phyloP scores from a whole-genome alignment of 2,329 filamentous ascomycete genomes.

The Pseudogymnoascus sp. region DNA sequence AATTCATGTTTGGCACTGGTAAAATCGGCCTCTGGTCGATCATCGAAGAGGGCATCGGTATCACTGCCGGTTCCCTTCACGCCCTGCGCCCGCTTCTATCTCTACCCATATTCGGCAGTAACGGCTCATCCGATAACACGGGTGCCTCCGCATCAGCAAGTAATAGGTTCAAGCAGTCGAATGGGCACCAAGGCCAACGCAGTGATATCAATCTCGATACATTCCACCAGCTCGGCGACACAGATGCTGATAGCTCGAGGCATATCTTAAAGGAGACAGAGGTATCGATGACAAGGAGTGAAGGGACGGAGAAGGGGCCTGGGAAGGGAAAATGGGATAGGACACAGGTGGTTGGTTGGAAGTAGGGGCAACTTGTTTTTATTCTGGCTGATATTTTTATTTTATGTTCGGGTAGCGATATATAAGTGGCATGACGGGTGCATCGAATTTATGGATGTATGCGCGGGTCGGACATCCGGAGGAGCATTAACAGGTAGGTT shows the following conservation, averaged over 20 bases:
- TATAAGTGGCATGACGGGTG: background rate
- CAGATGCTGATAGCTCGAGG: constrained; percentile 29
- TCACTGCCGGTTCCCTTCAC: constrained; percentile 40
- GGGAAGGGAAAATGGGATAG: constrained; percentile 20
- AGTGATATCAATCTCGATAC: constrained; percentile 18
- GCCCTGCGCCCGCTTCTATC: constrained; percentile 37
- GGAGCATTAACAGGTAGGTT: background rate
- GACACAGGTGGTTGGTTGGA: constrained; percentile 21
- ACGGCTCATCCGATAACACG: constrained; percentile 9
- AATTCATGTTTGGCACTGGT: constrained; percentile 34
- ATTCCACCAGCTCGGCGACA: constrained; percentile 18
- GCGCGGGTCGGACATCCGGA: background rate
- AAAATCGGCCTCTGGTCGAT: constrained; percentile 39
- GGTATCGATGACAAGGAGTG: constrained; percentile 20
- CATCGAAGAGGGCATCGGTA: constrained; percentile 41
- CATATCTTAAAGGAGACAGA: constrained; percentile 33
- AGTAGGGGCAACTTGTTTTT: constrained; percentile 10
- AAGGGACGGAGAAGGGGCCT: constrained; percentile 19
- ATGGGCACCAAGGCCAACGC: constrained; percentile 2
- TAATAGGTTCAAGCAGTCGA: constrained; percentile 15
- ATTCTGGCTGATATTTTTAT: background rate
- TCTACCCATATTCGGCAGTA: constrained; percentile 21
- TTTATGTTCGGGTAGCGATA: background rate
- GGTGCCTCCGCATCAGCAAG: constrained; percentile 12
- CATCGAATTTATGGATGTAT: background rate